Evolutionary conservation across 495 filamentous ascomycete species (phyloP).

Genomic region (Aspergillus panamensis): DNA sequence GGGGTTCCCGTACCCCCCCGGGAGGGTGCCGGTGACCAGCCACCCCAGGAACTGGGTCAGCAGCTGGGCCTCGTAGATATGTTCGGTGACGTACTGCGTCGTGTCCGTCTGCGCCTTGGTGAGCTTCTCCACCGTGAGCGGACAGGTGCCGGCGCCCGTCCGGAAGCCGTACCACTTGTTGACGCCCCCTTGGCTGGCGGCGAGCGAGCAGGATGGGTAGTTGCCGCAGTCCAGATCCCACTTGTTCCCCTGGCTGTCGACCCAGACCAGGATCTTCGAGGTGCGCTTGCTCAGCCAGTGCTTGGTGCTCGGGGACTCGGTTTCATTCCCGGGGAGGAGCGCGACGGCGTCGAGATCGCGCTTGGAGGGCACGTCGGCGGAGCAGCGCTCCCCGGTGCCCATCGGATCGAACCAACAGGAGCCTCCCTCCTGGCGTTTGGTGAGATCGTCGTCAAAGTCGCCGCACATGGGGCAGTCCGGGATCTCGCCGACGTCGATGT

Average conservation of each 20-base stretch:
- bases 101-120: background rate
- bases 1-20: background rate
- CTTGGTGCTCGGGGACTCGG: background rate
- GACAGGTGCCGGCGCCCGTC: background rate
- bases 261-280: background rate
- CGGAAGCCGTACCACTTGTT: slow-evolving; percentile 1
- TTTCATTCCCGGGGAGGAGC: background rate
- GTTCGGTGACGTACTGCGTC: background rate
- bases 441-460: background rate
- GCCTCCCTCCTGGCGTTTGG: background rate
- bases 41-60: background rate
- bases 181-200: background rate
- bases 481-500: background rate
- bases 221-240: background rate
- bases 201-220: background rate
- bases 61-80: slow-evolving; percentile 1
- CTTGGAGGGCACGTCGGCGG: background rate
- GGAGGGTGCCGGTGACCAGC: background rate
- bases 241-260: background rate
- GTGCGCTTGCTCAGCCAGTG: background rate
- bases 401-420: background rate
- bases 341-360: background rate
- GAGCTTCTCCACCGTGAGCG: background rate
- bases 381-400: background rate
- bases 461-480: background rate